Conservation (phyloP, 1,284 basidiomycete species). For the Coriolopsis trogii region DNA sequence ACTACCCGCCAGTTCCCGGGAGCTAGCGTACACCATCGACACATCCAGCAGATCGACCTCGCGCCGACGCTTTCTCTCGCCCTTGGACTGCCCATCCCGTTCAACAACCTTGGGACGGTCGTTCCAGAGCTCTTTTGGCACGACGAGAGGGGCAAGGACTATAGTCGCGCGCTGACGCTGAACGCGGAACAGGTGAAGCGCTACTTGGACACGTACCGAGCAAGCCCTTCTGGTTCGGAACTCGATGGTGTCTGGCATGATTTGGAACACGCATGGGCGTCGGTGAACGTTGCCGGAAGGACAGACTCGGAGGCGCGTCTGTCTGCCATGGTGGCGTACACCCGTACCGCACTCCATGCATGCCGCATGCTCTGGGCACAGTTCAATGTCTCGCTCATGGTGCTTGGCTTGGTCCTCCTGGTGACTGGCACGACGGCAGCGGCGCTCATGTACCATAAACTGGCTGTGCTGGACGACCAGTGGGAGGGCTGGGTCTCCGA, state of each 20-base stretch:
- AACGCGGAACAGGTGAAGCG: constrained; percentile 80
- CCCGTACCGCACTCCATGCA: constrained; percentile 63
- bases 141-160: constrained; percentile 28
- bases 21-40: constrained; percentile 56
- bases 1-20: constrained; percentile 67
- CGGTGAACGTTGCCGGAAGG: constrained; percentile 26
- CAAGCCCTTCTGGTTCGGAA: constrained; percentile 70
- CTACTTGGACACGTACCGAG: constrained; percentile 80
- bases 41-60: constrained; percentile 93
- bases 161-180: constrained; percentile 62
- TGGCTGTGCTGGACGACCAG: constrained; percentile 38
- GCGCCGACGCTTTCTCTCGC: constrained; percentile 91
- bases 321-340: constrained; percentile 54
- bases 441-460: constrained; percentile 50
- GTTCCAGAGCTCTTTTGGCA: constrained; percentile 88
- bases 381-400: constrained; percentile 84
- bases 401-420: constrained; percentile 62
- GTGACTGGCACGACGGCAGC: constrained; percentile 47
- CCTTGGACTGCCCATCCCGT: constrained; percentile 92
- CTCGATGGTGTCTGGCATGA: constrained; percentile 63
- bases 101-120: constrained; percentile 90
- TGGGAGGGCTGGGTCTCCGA: constrained; percentile 46
- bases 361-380: constrained; percentile 94
- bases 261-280: constrained; percentile 52
- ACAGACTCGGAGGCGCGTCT: constrained; percentile 36